These are phyloP conservation scores for Gardenia jasminoides DNA, from an alignment of 257 asterid species.

Conservation along the genomic window DNA sequence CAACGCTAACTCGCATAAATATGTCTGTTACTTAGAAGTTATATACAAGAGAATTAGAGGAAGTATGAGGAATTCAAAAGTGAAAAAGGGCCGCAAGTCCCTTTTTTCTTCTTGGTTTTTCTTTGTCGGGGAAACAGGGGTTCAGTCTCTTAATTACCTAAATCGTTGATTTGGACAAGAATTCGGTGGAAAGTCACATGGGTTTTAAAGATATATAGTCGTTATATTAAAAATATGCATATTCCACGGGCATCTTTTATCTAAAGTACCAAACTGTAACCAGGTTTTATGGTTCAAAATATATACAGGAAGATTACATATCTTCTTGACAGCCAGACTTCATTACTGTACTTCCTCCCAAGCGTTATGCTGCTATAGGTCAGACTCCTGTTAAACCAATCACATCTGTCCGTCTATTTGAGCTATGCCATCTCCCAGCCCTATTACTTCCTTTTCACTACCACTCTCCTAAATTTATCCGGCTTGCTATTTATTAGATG, in stretches of 20 bases:
- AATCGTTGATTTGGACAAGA: background rate
- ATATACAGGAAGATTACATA: background rate
- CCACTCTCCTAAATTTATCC: too few species aligned
- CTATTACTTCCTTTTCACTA: background rate
- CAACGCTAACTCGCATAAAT: background rate
- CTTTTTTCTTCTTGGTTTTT: background rate
- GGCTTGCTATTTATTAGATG: too few species aligned
- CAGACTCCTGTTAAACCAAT: background rate
- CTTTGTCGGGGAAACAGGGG: background rate
- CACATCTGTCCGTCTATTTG: background rate
- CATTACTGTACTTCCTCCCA: too few species aligned
- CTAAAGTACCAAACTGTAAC: background rate
- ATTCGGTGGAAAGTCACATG: slow-evolving; percentile 4
- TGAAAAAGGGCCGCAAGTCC: background rate
- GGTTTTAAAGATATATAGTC: too few species aligned
- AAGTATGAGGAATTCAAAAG: background rate
- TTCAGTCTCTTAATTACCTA: background rate
- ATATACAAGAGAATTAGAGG: too few species aligned
- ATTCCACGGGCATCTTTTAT: background rate
- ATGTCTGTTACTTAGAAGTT: too few species aligned
- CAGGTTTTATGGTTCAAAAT: too few species aligned
- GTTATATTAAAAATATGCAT: background rate
- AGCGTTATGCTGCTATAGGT: background rate
- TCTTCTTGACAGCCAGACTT: too few species aligned
- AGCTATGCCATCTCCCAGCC: background rate